Percentiles rank a stretch among this genome's conserved stretches.
phyloP scores from a whole-genome alignment of 164 flowering plant species.

The Liriodendron chinense region DNA sequence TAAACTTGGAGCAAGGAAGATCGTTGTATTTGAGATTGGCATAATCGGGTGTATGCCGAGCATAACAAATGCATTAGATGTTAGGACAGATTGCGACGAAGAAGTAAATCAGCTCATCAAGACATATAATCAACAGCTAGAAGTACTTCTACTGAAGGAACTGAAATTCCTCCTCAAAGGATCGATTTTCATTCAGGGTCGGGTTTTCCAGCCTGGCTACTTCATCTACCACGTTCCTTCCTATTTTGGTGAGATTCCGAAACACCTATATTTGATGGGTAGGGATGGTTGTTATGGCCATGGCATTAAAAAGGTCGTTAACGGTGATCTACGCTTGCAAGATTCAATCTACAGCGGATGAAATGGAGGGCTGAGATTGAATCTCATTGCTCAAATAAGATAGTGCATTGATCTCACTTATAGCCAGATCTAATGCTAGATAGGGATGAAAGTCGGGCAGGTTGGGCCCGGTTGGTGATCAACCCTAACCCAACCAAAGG shows the following conservation, averaged over 20 bases:
- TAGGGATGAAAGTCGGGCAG: no score
- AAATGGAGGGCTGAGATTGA: not conserved
- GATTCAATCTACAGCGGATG: not conserved
- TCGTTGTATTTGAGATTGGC: not conserved
- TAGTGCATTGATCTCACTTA: not conserved
- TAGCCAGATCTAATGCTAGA: no score
- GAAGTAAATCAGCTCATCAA: not conserved
- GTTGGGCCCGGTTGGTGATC: no score
- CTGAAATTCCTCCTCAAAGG: not conserved
- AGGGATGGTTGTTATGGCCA: not conserved
- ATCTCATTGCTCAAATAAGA: not conserved
- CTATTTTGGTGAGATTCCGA: not conserved
- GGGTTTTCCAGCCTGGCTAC: not conserved
- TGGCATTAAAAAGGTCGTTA: not conserved
- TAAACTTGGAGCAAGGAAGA: conserved; percentile 6
- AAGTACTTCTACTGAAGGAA: not conserved
- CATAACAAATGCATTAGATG: not conserved
- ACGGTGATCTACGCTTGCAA: not conserved
- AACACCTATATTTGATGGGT: not conserved
- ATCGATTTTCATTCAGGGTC: not conserved
- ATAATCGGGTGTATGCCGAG: conserved; percentile 1
- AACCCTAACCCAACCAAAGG: no score
- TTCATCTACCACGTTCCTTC: not conserved
- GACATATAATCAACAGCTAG: not conserved
- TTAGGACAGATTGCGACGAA: not conserved